These are phyloP conservation scores for Gymnopus androsaceus DNA, from an alignment of 1,284 basidiomycete species.

Conservation along the genomic window DNA sequence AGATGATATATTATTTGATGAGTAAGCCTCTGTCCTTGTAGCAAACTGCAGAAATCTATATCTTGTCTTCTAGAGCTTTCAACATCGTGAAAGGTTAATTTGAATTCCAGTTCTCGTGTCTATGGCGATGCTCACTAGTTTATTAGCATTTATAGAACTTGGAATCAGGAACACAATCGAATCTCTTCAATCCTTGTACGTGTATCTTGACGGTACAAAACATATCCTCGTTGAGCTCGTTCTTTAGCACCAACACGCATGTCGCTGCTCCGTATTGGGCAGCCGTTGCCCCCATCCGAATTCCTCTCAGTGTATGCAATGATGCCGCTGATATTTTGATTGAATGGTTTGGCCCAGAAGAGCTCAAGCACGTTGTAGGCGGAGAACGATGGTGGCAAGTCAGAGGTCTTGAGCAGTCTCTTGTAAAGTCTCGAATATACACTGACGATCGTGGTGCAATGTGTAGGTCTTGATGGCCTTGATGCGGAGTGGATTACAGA, in stretches of 20 bases:
- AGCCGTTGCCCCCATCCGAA: conserved; percentile 65
- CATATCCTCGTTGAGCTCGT: too few relatives aligned
- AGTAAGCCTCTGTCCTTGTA: conserved; percentile 39
- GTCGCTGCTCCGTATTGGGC: conserved; percentile 81
- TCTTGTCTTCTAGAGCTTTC: conserved; percentile 49
- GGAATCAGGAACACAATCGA: conserved; percentile 62
- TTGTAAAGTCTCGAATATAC: too few relatives aligned
- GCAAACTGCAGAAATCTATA: background rate
- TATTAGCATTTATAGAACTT: conserved; percentile 57
- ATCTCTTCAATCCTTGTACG: conserved; percentile 61
- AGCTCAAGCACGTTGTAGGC: conserved; percentile 72
- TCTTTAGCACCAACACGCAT: conserved; percentile 70
- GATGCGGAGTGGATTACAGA: conserved; percentile 83
- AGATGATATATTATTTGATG: conserved; percentile 65
- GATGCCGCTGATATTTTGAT: conserved; percentile 75
- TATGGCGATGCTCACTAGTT: background rate
- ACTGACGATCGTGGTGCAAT: background rate
- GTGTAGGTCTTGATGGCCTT: conserved; percentile 65
- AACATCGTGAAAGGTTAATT: conserved; percentile 56
- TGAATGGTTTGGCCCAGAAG: conserved; percentile 74
- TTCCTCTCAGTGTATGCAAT: conserved; percentile 66
- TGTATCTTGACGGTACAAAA: conserved; percentile 4
- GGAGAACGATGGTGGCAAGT: conserved; percentile 89
- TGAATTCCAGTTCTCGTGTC: background rate
- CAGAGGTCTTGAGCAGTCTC: too few relatives aligned